Evolutionary conservation across 257 asterid genomes (phyloP), one percentile per base, ranked within the genome.

Genomic region (Osmanthus fragrans): DNA sequence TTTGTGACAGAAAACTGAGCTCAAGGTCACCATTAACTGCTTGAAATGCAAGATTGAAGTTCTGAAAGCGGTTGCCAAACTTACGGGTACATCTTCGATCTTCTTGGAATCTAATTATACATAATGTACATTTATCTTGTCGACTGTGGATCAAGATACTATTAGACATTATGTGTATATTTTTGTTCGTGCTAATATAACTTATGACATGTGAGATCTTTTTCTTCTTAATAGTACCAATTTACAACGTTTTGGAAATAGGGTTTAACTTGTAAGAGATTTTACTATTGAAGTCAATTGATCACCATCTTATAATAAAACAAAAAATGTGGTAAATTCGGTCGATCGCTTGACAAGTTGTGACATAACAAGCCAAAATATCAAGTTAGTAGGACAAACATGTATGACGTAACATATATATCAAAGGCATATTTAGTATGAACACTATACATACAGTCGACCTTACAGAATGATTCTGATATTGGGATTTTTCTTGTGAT

Each of bases 11-110:
- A 71, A 74, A 84, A 71, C 27, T 1, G 87, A 70, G 79, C 67
- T 84, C 70, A 71, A 77, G 73, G 85, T 84, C 40, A 5, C 76
- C 51, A 84, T 84, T 64, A 77, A 72, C 51, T 84, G 87, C 67
- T 25, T 45, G 54, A 77, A 78, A 78, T 81, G 85, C 85, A 78
- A 78, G 69, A 68, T 39, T 33, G 47, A 21, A 73, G 67, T 79
- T 34, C 40, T 84, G 66, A 78, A 76, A 56, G 70, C 79, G 9
- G 87, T 76, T 12, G 45, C 80, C 79, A 81, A 84, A 60, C 81
- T 84, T 36, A 58, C 54, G 13, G 87, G 87, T 84, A 78, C 21
- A 1, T 75, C 23, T 15, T 11, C 25, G 45, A 34, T 18, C 7
- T 40, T 33, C 45, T 45, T 30, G 32, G 39, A 42, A 42, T 12